A percentile compares a stretch with the other conserved stretches of the same genome.
Conservation (phyloP, 139 green algal genomes). For the Chlamydomonas incerta region DNA sequence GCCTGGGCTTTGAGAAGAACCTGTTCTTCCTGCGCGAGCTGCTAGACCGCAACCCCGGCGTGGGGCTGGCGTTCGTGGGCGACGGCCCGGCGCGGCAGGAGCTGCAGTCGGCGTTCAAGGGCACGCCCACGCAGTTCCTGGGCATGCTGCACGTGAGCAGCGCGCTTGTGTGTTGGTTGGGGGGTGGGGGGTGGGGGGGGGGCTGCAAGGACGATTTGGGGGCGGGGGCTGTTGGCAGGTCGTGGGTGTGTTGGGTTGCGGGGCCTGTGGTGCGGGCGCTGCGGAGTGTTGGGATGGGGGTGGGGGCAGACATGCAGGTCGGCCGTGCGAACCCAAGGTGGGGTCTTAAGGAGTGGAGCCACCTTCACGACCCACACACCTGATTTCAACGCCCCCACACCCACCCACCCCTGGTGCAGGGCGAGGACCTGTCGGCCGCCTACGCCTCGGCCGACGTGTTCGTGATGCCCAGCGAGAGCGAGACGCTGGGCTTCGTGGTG, state of each 20-base stretch:
- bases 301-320: too few relatives aligned
- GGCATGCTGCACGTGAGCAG: slow-evolving; percentile 27
- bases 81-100: slow-evolving; percentile 83
- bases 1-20: slow-evolving; percentile 93
- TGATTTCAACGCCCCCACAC: slow-evolving; percentile 58
- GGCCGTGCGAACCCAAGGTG: too few relatives aligned
- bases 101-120: slow-evolving; percentile 76
- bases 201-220: not conserved
- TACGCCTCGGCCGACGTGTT: slow-evolving; percentile 97
- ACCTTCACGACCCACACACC: not conserved
- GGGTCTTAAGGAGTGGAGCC: too few relatives aligned
- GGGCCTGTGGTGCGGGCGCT: too few relatives aligned
- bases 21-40: slow-evolving; percentile 80
- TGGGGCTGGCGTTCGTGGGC: slow-evolving; percentile 92
- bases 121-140: slow-evolving; percentile 75
- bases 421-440: slow-evolving; percentile 89
- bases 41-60: slow-evolving; percentile 69
- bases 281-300: too few relatives aligned
- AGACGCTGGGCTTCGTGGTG: slow-evolving; percentile 98
- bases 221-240: too few relatives aligned
- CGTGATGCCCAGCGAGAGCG: slow-evolving; percentile 93
- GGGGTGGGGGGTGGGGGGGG: not conserved
- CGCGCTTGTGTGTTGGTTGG: too few relatives aligned
- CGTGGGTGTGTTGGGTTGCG: too few relatives aligned
- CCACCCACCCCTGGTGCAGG: slow-evolving; percentile 63